A percentile compares a stretch with the other conserved stretches of the same genome.
Evolutionary conservation across 2,329 filamentous ascomycete genomes (phyloP).

Genomic region (Lasiodiplodia hormozganensis): DNA sequence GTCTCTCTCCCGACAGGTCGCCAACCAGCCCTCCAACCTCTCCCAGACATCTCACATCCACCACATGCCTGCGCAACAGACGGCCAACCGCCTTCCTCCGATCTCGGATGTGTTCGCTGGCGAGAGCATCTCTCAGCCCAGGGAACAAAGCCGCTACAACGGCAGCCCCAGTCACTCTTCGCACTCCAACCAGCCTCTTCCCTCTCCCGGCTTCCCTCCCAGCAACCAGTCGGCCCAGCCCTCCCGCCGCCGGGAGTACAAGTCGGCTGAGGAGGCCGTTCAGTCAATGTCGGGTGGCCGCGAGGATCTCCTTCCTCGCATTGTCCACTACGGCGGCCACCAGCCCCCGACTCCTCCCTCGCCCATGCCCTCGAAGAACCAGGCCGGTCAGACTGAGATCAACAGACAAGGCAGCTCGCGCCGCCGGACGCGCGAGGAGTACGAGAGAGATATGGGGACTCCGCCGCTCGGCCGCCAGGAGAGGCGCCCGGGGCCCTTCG

Average conservation of each 20-base stretch:
- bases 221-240: conserved; percentile 51
- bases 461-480: conserved; percentile 77
- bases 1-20: conserved; percentile 76
- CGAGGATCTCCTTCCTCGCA: conserved; percentile 87
- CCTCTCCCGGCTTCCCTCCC: conserved; percentile 77
- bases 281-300: conserved; percentile 89
- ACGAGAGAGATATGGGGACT: conserved; percentile 84
- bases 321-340: conserved; percentile 94
- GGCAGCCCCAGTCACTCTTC: conserved; percentile 69
- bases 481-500: conserved; percentile 67
- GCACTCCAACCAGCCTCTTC: conserved; percentile 71
- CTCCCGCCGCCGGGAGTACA: conserved; percentile 81
- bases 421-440: conserved; percentile 84
- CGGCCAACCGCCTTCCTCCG: conserved; percentile 88
- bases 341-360: conserved; percentile 93
- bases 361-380: conserved; percentile 62
- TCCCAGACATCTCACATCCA: conserved; percentile 89
- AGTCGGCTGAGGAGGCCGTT: conserved; percentile 94
- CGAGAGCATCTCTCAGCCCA: conserved; percentile 66
- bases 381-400: conserved; percentile 35
- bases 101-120: conserved; percentile 92
- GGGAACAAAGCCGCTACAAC: conserved; percentile 57
- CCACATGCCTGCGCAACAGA: conserved; percentile 86
- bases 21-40: conserved; percentile 82
- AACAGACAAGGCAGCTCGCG: conserved; percentile 67